Base-by-base conservation (phyloP, 148 eudicot species). In the Fagopyrum tataricum region DNA sequence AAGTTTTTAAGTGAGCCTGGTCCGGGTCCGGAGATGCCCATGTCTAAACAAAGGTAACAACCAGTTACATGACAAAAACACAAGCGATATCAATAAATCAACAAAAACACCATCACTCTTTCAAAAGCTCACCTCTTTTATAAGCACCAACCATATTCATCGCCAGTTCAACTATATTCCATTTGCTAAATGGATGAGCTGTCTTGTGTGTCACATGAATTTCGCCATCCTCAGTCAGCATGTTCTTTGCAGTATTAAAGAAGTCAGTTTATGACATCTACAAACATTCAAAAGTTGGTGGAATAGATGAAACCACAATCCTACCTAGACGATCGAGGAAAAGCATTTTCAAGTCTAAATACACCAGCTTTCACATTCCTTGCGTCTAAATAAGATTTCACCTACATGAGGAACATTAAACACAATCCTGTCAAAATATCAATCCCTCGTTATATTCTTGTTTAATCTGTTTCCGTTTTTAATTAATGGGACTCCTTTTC, bases 351-450 rank as follows among this genome's bases (percentile, higher is more conserved):
- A n/a, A n/a, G n/a, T n/a, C n/a, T n/a, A n/a, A 9, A 5, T n/a
- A 53, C 72, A 78, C 48, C 3, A 8, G 6, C 4, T 1, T 2
- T 49, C 42, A 15, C 67, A 31, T 64, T 82, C 82, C 0, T 6
- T 13, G 37, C 4, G 0, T 12, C 2, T 0, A 17, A 1, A 17
- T 6, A 0, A 21, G 24, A 8, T 0, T 21, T 26, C 67, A 11
- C 46, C 48, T 1, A 74, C 78, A 43, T 77, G 80, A 2, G 82
- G 82, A 37, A 82, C 79, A 53, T 77, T 82, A 44, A 77, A 82
- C 0, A 82, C 74, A 17, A 82, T 77, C 13, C 77, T 58, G 17
- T 79, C 81, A n/a, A 82, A 82, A 20, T 2, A 13, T 5, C 10
- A 6, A 8, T 12, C 2, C 4, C n/a, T n/a, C n/a, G n/a, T n/a